Conservation (phyloP, 495 filamentous ascomycete species). For the Amniculicola lignicola region DNA sequence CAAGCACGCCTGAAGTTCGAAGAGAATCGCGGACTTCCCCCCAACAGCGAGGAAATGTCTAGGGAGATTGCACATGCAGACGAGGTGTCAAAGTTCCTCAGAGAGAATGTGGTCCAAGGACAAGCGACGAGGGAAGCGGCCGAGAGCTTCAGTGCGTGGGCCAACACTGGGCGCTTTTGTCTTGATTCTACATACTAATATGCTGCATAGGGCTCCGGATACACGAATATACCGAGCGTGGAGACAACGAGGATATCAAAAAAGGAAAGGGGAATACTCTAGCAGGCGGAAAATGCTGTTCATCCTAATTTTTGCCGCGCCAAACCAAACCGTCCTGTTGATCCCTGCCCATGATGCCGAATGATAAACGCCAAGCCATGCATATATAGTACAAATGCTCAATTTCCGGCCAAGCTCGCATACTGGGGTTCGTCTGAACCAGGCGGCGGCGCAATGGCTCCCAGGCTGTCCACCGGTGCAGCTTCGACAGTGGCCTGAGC, state of each 20-base stretch:
- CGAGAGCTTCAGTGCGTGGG: constrained; percentile 62
- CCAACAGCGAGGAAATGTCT: constrained; percentile 50
- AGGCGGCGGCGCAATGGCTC: constrained; percentile 71
- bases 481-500: constrained; percentile 34
- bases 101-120: constrained; percentile 87
- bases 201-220: constrained; percentile 67
- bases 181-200: neutral
- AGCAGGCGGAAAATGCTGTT: constrained; percentile 35
- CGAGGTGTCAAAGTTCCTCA: constrained; percentile 75
- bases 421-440: constrained; percentile 73
- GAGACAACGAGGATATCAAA: constrained; percentile 80
- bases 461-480: constrained; percentile 45
- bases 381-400: constrained; percentile 32
- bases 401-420: constrained; percentile 81
- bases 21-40: constrained; percentile 54
- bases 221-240: constrained; percentile 84
- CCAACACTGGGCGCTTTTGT: neutral
- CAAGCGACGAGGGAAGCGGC: constrained; percentile 46
- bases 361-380: constrained; percentile 31
- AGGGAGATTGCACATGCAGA: constrained; percentile 69
- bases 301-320: constrained; percentile 22
- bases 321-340: constrained; percentile 23
- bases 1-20: constrained; percentile 71
- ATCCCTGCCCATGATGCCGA: constrained; percentile 8
- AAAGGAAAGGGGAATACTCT: constrained; percentile 32